phyloP scores from a whole-genome alignment of 1,139 yeast species.

The Hemisphaericaspora xylanilytica region DNA sequence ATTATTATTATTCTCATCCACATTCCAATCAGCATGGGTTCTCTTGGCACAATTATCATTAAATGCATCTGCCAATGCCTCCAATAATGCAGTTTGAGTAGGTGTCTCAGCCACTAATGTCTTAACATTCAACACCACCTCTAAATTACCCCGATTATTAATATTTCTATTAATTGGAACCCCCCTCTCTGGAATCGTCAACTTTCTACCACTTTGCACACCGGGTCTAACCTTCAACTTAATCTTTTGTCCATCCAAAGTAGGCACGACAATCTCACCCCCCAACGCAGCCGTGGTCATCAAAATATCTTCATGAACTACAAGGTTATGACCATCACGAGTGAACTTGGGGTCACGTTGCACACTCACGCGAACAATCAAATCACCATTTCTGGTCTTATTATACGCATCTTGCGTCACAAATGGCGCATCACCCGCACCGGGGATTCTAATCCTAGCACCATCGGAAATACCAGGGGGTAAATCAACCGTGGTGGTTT shows the following conservation, averaged over 20 bases:
- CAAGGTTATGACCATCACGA: slow-evolving; percentile 62
- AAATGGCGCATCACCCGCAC: slow-evolving; percentile 88
- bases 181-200: slow-evolving; percentile 85
- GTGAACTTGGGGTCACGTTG: slow-evolving; percentile 68
- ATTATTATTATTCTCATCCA: slow-evolving; percentile 25
- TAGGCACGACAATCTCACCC: slow-evolving; percentile 84
- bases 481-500: slow-evolving; percentile 72
- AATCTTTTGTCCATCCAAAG: slow-evolving; percentile 72
- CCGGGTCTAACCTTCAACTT: slow-evolving; percentile 85
- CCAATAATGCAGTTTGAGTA: slow-evolving; percentile 88
- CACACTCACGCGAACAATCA: slow-evolving; percentile 77
- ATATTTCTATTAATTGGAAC: slow-evolving; percentile 65
- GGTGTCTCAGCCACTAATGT: slow-evolving; percentile 75
- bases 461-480: slow-evolving; percentile 93
- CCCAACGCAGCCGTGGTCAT: slow-evolving; percentile 98
- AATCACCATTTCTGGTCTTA: slow-evolving; percentile 75
- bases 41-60: slow-evolving; percentile 78
- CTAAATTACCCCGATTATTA: slow-evolving; percentile 74
- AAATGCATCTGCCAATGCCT: slow-evolving; percentile 89
- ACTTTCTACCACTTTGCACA: slow-evolving; percentile 71
- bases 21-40: slow-evolving; percentile 57
- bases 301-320: slow-evolving; percentile 65
- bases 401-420: slow-evolving; percentile 65
- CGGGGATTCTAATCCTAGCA: slow-evolving; percentile 75
- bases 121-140: slow-evolving; percentile 69